phyloP scores from a whole-genome alignment of 345 rosid species.

The Erucastrum elatum region DNA sequence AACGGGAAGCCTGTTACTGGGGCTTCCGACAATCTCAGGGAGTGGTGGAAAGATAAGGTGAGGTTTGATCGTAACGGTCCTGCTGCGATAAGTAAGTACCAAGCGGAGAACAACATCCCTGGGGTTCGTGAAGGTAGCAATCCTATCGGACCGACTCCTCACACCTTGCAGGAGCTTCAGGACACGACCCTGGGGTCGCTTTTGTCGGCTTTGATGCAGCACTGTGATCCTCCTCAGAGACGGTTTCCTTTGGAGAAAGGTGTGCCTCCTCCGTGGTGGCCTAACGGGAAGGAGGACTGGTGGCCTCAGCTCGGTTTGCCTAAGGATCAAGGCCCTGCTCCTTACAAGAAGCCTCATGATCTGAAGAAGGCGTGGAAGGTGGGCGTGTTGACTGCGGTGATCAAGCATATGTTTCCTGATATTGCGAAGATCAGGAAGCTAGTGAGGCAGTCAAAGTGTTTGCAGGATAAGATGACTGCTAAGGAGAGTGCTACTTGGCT shows the following conservation, averaged over 20 bases:
- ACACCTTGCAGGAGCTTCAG: slow-evolving; percentile 82
- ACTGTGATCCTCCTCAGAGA: slow-evolving; percentile 96
- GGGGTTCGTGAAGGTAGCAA: slow-evolving; percentile 54
- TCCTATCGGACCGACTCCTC: slow-evolving; percentile 61
- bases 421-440: slow-evolving; percentile 90
- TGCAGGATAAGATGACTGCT: slow-evolving; percentile 99
- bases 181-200: slow-evolving; percentile 97
- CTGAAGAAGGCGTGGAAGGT: slow-evolving; percentile 98
- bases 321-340: slow-evolving; percentile 70
- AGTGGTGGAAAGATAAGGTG: slow-evolving; percentile 99
- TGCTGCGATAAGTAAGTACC: slow-evolving; percentile 80
- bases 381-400: slow-evolving; percentile 93
- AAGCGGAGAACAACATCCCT: slow-evolving; percentile 67
- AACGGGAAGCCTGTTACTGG: slow-evolving; percentile 96
- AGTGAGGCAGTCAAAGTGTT: slow-evolving; percentile 88
- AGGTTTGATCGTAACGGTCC: slow-evolving; percentile 98
- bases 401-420: slow-evolving; percentile 97
- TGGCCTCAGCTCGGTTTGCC: slow-evolving; percentile 78
- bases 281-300: slow-evolving; percentile 89
- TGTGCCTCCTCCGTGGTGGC: slow-evolving; percentile 99
- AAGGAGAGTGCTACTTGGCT: slow-evolving; percentile 99
- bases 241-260: slow-evolving; percentile 85
- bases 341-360: slow-evolving; percentile 98
- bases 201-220: slow-evolving; percentile 94
- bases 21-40: slow-evolving; percentile 87